phyloP scores from a whole-genome alignment of 768 basidiomycete genomes.

The Termitomyces bulborhizus region DNA sequence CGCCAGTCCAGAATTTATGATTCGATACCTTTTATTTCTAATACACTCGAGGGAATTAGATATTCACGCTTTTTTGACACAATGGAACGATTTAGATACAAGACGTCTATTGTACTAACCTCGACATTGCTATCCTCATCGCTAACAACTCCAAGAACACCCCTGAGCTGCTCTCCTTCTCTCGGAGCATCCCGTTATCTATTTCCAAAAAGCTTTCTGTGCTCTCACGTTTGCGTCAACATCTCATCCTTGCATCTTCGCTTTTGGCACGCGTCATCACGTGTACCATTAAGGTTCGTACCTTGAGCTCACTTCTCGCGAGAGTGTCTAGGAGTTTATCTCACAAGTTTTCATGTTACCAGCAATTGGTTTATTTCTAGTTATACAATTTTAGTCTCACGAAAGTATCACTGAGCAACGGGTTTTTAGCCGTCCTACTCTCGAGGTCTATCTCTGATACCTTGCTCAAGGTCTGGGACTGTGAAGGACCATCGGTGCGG shows the following conservation, averaged over 20 bases:
- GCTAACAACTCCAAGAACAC: constrained; percentile 61
- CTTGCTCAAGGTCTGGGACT: no score
- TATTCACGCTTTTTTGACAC: constrained; percentile 2
- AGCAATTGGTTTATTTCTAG: no score
- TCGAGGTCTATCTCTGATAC: no score
- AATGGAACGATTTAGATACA: background rate
- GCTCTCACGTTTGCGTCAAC: constrained; percentile 78
- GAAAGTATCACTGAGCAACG: no score
- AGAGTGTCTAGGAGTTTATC: no score
- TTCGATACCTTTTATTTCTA: background rate
- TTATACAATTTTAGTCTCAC: no score
- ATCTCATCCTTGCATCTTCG: constrained; percentile 94
- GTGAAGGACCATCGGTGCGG: no score
- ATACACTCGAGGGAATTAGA: background rate
- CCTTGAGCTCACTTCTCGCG: no score
- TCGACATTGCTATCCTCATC: constrained; percentile 65
- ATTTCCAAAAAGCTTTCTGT: constrained; percentile 69
- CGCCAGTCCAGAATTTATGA: background rate
- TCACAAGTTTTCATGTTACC: no score
- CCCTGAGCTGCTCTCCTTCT: constrained; percentile 47
- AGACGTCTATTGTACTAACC: constrained; percentile 11
- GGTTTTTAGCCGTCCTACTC: no score
- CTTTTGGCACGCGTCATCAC: constrained; percentile 34
- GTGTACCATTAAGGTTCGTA: no score
- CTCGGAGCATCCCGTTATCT: constrained; percentile 68